phyloP scores from a whole-genome alignment of 202 grass and related monocot genomes.

The Cymbopogon flexuosus region DNA sequence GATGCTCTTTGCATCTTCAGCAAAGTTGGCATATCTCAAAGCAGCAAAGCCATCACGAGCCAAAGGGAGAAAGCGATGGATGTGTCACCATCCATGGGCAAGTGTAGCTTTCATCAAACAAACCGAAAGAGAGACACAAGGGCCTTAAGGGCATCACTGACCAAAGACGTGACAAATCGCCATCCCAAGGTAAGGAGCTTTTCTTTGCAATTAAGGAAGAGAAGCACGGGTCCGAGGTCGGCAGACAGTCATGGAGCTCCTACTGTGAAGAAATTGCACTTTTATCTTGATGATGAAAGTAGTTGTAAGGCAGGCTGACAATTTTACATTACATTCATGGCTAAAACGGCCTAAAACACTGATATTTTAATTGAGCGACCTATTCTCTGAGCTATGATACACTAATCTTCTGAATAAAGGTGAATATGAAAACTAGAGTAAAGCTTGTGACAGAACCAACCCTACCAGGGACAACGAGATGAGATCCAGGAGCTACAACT shows the following conservation, averaged over 20 bases:
- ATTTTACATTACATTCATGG: constrained; percentile 36
- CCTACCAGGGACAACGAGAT: background rate
- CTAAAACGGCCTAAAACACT: constrained; percentile 5
- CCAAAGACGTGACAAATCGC: background rate
- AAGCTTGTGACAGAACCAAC: constrained; percentile 6
- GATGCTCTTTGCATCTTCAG: constrained; percentile 27
- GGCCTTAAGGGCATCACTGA: background rate
- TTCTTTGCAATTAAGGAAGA: constrained; percentile 4
- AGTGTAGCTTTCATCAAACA: constrained; percentile 29
- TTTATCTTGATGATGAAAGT: constrained; percentile 12
- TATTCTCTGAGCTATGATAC: constrained; percentile 43
- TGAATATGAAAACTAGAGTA: background rate
- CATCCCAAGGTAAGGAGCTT: background rate
- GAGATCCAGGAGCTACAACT: constrained; percentile 46
- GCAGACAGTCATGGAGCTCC: background rate
- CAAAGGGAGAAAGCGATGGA: constrained; percentile 22
- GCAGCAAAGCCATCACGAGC: constrained; percentile 32
- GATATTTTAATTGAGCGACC: constrained; percentile 16
- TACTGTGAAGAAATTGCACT: background rate
- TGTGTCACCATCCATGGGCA: constrained; percentile 24
- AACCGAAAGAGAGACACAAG: constrained; percentile 12
- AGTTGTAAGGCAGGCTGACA: constrained; percentile 30
- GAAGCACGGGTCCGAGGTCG: background rate
- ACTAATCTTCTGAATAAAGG: constrained; percentile 40
- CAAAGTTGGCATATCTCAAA: constrained; percentile 42